Conservation (phyloP, 2,329 filamentous ascomycete genomes). For the Xylaria sp. region DNA sequence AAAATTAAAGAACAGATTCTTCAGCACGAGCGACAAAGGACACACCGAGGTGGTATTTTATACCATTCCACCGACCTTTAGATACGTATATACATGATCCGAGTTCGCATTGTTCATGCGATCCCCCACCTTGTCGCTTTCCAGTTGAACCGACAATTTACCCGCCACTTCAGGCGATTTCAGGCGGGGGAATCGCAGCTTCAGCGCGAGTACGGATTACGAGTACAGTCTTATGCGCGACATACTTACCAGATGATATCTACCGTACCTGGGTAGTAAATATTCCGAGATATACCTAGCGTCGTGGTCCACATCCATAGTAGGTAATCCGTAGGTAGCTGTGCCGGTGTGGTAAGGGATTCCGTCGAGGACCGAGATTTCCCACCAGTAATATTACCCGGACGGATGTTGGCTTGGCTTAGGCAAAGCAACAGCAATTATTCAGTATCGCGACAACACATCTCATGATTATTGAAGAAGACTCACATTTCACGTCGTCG, state of each 20-base stretch:
- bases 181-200: not conserved
- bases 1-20: not conserved
- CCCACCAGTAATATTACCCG: conserved; percentile 33
- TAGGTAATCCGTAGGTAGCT: not conserved
- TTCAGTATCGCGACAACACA: too few relatives aligned
- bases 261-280: not conserved
- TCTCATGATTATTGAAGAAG: not conserved
- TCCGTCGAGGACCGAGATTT: conserved; percentile 6
- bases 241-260: not conserved
- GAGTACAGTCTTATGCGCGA: not conserved
- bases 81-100: not conserved
- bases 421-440: too few relatives aligned
- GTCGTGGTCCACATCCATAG: conserved; percentile 7
- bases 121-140: conserved; percentile 11
- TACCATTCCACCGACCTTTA: not conserved
- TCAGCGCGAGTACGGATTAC: not conserved
- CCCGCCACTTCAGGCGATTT: conserved; percentile 2
- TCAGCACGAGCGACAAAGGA: not conserved
- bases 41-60: not conserved
- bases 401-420: not conserved
- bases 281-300: not conserved
- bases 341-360: not conserved
- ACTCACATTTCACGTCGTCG: not conserved
- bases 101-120: not conserved
- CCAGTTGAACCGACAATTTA: conserved; percentile 2